Evolutionary conservation across 805 yeast species (phyloP).

Genomic region (Blastobotrys muscicola): DNA sequence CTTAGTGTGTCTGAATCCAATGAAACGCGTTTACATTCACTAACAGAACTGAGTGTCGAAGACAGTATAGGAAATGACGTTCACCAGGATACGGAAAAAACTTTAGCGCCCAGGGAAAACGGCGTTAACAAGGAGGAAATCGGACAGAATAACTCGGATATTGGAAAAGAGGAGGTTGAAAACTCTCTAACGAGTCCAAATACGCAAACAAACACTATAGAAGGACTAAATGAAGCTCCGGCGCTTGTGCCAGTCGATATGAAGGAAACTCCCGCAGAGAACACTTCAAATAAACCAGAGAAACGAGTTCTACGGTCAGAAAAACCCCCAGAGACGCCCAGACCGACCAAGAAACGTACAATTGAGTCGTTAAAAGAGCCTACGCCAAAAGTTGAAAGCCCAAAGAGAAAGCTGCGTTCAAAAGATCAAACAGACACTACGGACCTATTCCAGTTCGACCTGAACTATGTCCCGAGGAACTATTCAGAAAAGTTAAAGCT

Average conservation of each 20-base stretch:
- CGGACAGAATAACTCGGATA: not conserved
- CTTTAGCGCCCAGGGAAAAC: not conserved
- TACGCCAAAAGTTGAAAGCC: not conserved
- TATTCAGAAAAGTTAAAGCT: not conserved
- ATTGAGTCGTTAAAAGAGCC: not conserved
- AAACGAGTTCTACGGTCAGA: not conserved
- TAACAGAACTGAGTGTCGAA: too few species aligned
- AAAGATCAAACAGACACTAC: conserved; percentile 10
- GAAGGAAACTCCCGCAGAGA: too few species aligned
- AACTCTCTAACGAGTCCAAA: too few species aligned
- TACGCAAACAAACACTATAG: too few species aligned
- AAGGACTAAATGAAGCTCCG: too few species aligned
- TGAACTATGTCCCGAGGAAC: conserved; percentile 7
- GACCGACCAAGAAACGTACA: not conserved
- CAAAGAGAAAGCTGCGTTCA: not conserved
- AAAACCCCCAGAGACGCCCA: not conserved
- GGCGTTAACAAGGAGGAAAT: not conserved
- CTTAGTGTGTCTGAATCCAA: conserved; percentile 2
- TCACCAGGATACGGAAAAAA: not conserved
- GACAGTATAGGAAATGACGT: not conserved
- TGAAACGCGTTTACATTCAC: too few species aligned
- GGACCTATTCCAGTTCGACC: conserved; percentile 18
- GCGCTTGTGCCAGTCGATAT: too few species aligned
- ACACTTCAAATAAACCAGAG: too few species aligned
- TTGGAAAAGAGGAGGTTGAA: not conserved